These are phyloP conservation scores for Datisca glomerata DNA, from an alignment of 306 rosid species.

Conservation along the genomic window DNA sequence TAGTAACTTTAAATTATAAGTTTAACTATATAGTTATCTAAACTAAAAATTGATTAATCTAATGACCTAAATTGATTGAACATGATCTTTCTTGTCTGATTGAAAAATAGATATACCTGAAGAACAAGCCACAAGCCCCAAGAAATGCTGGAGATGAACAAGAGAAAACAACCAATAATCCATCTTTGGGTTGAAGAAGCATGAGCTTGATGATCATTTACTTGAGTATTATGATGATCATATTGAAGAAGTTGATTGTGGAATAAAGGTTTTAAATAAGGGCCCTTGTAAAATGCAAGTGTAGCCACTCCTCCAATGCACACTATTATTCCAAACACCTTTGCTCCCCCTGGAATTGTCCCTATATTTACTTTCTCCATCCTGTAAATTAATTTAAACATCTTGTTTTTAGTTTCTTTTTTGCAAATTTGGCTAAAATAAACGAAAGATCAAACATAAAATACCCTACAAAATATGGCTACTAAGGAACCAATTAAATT, in stretches of 20 bases:
- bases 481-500: too few relatives aligned
- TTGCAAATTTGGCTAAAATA: too few relatives aligned
- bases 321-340: slow-evolving; percentile 30
- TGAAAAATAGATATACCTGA: too few relatives aligned
- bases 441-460: too few relatives aligned
- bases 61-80: too few relatives aligned
- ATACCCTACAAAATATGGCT: too few relatives aligned
- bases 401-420: too few relatives aligned
- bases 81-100: too few relatives aligned
- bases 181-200: slow-evolving; percentile 23
- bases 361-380: slow-evolving; percentile 38
- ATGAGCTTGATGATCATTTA: slow-evolving; percentile 21
- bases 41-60: too few relatives aligned
- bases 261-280: slow-evolving; percentile 20
- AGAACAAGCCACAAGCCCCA: slow-evolving; percentile 48
- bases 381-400: slow-evolving; percentile 23
- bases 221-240: too few relatives aligned
- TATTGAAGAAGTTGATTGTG: slow-evolving; percentile 9
- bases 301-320: slow-evolving; percentile 42
- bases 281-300: slow-evolving; percentile 52
- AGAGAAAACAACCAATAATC: slow-evolving; percentile 40
- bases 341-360: slow-evolving; percentile 36
- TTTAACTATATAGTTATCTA: too few relatives aligned
- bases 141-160: slow-evolving; percentile 16
- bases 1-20: too few relatives aligned